Base-by-base conservation (phyloP, 2,329 filamentous ascomycete genomes). In the Microcyclospora tardicrescens region DNA sequence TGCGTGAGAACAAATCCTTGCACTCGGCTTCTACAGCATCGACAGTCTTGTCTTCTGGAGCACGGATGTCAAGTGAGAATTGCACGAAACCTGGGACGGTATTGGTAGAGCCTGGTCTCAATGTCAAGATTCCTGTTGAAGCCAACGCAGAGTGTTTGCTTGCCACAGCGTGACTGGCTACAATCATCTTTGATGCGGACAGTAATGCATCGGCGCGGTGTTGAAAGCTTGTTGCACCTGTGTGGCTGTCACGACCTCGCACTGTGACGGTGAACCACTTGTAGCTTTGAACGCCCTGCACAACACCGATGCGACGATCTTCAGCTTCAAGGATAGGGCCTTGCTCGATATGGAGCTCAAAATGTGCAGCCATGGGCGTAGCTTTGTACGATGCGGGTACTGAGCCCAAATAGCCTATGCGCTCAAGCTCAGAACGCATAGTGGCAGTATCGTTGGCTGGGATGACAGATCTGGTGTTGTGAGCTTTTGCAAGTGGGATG, bases 281-380 rank as follows among this genome's bases (percentile, higher is more conserved):
- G 57, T 83, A 85, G 5, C 78, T 79, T 55, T 86, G 81, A 1
- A 82, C 81, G 2, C 80, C 81, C 27, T 72, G 71, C 4, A 87
- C 82, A 6, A 83, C 70, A 15, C 79, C 78, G 37, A 89, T 70
- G 38, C 77, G 76, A 46, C 77, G 69, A 16, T 68, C 62, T 19
- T 71, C 67, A 12, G 68, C 68, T 51, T 87, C 77, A 1, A 93
- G 68, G 28, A 84, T 73, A 0, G 83, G 82, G 0, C 83, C 83
- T 56, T 93, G 85, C 56, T 93, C 84, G 38, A 89, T 89, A 54
- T 91, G 84, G 9, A 91, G 68, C 58, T 89, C 83, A 51, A 89
- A 87, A 57, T 89, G 82, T 0, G 81, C 82, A 1, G 74, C 79
- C 61, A 86, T 75, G 0, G 79, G 80, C 12, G 70, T 73, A 27